Percentiles rank a stretch among this genome's conserved stretches.
phyloP scores from a whole-genome alignment of 495 filamentous ascomycete genomes.

The Bathelium albidoporum region DNA sequence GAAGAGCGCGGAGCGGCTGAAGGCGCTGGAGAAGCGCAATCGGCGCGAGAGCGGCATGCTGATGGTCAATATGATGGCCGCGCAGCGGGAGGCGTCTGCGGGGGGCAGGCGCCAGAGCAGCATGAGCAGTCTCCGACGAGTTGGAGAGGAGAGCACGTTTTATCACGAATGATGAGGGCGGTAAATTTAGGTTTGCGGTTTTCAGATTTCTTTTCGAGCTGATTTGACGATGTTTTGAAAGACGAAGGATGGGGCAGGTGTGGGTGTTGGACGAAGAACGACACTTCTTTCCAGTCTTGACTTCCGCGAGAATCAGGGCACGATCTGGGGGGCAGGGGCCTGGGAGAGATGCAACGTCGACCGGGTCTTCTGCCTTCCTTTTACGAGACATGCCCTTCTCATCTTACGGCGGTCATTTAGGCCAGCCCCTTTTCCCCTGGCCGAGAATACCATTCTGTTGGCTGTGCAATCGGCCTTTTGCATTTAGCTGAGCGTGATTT shows the following conservation, averaged over 20 bases:
- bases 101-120: constrained; percentile 9
- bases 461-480: too few species aligned
- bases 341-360: too few species aligned
- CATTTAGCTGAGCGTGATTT: too few species aligned
- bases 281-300: neutral
- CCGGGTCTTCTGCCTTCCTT: too few species aligned
- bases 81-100: constrained; percentile 24
- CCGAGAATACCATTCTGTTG: too few species aligned
- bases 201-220: neutral
- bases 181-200: neutral
- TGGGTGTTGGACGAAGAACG: neutral
- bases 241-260: neutral
- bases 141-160: constrained; percentile 8
- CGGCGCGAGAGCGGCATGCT: constrained; percentile 30
- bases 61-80: constrained; percentile 21
- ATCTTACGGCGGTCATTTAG: too few species aligned
- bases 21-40: constrained; percentile 14
- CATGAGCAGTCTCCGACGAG: constrained; percentile 3
- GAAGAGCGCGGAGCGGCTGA: constrained; percentile 11
- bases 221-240: neutral
- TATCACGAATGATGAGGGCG: constrained; percentile 10
- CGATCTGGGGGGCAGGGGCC: neutral
- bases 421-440: too few species aligned
- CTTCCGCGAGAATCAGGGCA: neutral
- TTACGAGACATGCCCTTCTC: too few species aligned